Evolutionary conservation across 2,329 filamentous ascomycete genomes (phyloP).

Genomic region (Metarhizium rileyi): DNA sequence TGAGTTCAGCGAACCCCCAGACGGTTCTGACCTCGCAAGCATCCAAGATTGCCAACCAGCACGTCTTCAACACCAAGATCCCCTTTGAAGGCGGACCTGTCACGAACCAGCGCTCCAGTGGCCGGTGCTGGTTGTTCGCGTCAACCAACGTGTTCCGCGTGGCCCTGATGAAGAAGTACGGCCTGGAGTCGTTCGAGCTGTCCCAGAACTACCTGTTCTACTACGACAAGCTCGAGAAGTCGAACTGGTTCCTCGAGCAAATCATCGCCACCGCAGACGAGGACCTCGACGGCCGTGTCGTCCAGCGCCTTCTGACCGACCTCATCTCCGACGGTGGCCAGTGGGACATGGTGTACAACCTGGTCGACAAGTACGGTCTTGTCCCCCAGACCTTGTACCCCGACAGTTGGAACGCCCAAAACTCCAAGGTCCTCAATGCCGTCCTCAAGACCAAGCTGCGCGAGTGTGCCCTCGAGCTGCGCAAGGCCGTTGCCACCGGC

Average conservation of each 20-base stretch:
- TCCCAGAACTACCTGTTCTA: constrained; percentile 83
- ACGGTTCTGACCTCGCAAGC: constrained; percentile 55
- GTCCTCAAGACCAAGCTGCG: constrained; percentile 77
- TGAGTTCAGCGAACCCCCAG: constrained; percentile 58
- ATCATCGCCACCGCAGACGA: constrained; percentile 64
- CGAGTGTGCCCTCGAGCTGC: constrained; percentile 69
- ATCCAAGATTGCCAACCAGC: constrained; percentile 57
- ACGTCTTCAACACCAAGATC: constrained; percentile 76
- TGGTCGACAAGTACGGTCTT: constrained; percentile 82
- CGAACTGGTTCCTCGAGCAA: constrained; percentile 82
- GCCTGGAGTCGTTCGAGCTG: constrained; percentile 71
- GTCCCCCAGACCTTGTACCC: constrained; percentile 75
- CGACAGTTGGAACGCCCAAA: constrained; percentile 69
- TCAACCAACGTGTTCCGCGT: constrained; percentile 86
- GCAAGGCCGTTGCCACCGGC: constrained; percentile 37
- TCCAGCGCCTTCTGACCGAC: constrained; percentile 57
- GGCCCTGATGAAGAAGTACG: constrained; percentile 77
- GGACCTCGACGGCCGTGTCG: constrained; percentile 61
- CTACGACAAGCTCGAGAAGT: constrained; percentile 90
- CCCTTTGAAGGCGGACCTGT: constrained; percentile 73
- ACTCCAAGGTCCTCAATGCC: constrained; percentile 58
- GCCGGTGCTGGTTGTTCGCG: constrained; percentile 87
- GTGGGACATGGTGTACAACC: constrained; percentile 86
- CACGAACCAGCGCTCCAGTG: constrained; percentile 74
- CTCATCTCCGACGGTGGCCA: constrained; percentile 77